These are phyloP conservation scores for Dryas octopetala DNA, from an alignment of 306 rosid genomes.

Conservation along the genomic window DNA sequence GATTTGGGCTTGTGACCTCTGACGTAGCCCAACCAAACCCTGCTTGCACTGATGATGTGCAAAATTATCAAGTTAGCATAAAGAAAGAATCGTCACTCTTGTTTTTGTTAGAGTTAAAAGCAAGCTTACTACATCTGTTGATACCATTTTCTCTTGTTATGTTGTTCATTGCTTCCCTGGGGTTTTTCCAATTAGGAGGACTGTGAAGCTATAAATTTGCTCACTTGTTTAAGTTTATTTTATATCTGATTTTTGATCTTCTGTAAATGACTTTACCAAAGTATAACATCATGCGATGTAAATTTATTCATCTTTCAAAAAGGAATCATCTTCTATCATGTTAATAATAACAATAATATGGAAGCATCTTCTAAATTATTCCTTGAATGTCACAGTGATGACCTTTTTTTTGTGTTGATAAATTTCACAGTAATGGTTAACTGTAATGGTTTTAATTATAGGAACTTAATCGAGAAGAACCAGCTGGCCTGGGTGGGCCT, in stretches of 20 bases:
- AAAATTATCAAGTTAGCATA: background rate
- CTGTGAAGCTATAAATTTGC: background rate
- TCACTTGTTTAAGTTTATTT: background rate
- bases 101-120: background rate
- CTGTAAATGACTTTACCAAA: background rate
- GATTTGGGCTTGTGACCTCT: background rate
- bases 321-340: background rate
- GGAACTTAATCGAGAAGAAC: constrained; percentile 96
- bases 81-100: background rate
- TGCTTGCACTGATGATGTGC: background rate
- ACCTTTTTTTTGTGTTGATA: background rate
- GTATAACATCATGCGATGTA: too few species aligned
- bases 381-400: constrained; percentile 7
- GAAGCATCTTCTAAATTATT: constrained; percentile 8
- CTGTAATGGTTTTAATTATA: constrained; percentile 26
- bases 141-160: background rate
- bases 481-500: constrained; percentile 94
- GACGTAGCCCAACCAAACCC: too few species aligned
- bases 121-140: background rate
- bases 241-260: background rate
- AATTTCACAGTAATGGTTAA: background rate
- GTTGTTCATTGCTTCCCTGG: background rate
- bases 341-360: background rate
- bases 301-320: background rate
- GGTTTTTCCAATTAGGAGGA: background rate